Evolutionary conservation across 441 rosid genomes (phyloP).

Genomic region (Pelargonium australe): DNA sequence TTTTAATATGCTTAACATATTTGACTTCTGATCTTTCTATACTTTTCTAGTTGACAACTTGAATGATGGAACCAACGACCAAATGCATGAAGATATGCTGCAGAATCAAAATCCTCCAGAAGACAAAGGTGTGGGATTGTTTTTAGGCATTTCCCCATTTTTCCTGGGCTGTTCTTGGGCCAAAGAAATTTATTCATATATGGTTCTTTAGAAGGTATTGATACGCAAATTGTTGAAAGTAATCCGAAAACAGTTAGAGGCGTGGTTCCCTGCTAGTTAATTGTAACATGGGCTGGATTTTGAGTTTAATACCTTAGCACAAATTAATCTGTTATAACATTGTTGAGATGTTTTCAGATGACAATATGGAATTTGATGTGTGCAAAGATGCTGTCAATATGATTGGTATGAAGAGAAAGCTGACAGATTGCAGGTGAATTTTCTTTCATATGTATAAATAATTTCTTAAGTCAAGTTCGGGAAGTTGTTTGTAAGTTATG

Average conservation of each 20-base stretch:
- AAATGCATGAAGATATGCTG: constrained; percentile 21
- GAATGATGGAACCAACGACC: constrained; percentile 29
- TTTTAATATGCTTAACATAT: background rate
- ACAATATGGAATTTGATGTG: constrained; percentile 29
- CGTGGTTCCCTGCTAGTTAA: background rate
- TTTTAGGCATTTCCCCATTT: constrained; percentile 15
- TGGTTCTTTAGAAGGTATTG: constrained; percentile 10
- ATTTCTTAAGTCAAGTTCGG: background rate
- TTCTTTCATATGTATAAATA: background rate
- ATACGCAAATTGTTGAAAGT: background rate
- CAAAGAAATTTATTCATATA: constrained; percentile 2
- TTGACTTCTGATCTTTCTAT: constrained; percentile 13
- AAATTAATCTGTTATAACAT: background rate
- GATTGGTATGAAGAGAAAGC: constrained; percentile 61
- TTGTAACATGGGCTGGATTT: background rate
- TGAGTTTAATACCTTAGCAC: background rate
- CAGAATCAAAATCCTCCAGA: constrained; percentile 26
- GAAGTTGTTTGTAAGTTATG: background rate
- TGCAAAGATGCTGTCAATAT: constrained; percentile 35
- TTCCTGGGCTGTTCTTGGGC: constrained; percentile 15
- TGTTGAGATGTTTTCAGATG: constrained; percentile 37
- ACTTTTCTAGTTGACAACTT: constrained; percentile 31
- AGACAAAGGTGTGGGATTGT: constrained; percentile 33
- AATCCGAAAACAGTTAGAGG: constrained; percentile 9
- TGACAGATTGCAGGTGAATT: constrained; percentile 50